phyloP scores from a whole-genome alignment of 176 grass and related monocot genomes.

The Oryza meridionalis region DNA sequence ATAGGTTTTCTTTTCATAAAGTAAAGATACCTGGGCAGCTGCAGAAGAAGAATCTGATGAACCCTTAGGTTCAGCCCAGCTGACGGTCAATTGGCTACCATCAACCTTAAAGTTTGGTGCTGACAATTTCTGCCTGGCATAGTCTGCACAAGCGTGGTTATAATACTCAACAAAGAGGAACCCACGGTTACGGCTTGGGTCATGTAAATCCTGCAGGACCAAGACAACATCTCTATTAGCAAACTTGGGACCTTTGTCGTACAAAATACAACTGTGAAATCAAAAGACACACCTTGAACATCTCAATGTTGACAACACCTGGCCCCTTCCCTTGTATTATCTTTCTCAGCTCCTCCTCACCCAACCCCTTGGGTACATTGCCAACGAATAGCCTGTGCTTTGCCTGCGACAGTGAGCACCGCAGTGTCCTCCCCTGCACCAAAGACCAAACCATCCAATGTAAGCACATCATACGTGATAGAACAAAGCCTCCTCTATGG shows the following conservation, averaged over 20 bases:
- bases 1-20: background rate
- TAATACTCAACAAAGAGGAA: slow-evolving; percentile 97
- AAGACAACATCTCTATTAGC: slow-evolving; percentile 26
- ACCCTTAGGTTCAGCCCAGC: slow-evolving; percentile 91
- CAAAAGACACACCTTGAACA: slow-evolving; percentile 78
- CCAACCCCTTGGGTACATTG: slow-evolving; percentile 93
- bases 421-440: slow-evolving; percentile 83
- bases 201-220: slow-evolving; percentile 76
- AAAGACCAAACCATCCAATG: background rate
- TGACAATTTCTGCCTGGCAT: slow-evolving; percentile 71
- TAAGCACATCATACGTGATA: background rate
- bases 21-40: slow-evolving; percentile 65
- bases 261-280: background rate
- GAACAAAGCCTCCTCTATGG: background rate
- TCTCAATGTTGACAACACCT: slow-evolving; percentile 90
- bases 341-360: slow-evolving; percentile 82
- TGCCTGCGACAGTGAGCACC: slow-evolving; percentile 88
- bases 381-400: slow-evolving; percentile 93
- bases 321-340: slow-evolving; percentile 80
- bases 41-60: slow-evolving; percentile 67
- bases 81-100: slow-evolving; percentile 85
- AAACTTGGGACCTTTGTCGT: background rate
- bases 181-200: slow-evolving; percentile 83
- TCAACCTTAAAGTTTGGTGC: slow-evolving; percentile 82
- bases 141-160: slow-evolving; percentile 91